Base-by-base conservation (phyloP, 2,329 filamentous ascomycete species). In the Penicillium sp. region DNA sequence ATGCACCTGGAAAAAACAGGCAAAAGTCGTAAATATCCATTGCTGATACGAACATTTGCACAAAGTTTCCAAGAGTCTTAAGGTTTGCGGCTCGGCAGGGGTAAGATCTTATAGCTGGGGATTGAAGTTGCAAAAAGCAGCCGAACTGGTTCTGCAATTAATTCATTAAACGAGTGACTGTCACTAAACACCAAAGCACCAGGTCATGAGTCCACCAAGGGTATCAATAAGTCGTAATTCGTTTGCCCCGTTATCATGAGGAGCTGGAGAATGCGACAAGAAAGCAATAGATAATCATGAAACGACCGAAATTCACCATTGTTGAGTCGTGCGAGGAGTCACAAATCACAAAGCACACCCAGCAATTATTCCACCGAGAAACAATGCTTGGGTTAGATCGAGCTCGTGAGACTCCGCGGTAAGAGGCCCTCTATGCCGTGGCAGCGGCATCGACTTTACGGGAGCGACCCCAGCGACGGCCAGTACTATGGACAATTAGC, bases 221-320 rank as follows among this genome's bases (percentile, higher is more conserved):
- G 64, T 67, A 67, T 67, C 63, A 67, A 60, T 59, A 55, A 61
- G 56, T 66, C 64, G 58, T 66, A 57, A 66, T 56, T 61, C 62
- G 48, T 64, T 43, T 27, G 14, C 51, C 58, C 54, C 55, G 52
- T 58, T 1, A 60, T 54, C 21, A 52, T 41, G 52, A 63, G 52
- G 39, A 19, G 35, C 35, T 22, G 19, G 48, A 52, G 51, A 62
- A 58, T 55, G 51, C 59, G 58, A 61, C 53, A 21, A 47, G 55
- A 61, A 59, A 10, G 46, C 21, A 31, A 52, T 44, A 16, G 22
- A 57, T 26, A 46, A 33, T 53, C 50, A 59, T 55, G 22, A 59
- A 54, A 61, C 27, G 27, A 55, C 39, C 21, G 29, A 43, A n/a
- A 39, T 57, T 56, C 37, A 56, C 50, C n/a, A 55, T 31, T 31